Base-by-base conservation (phyloP, 768 basidiomycete species). In the Suillus decipiens region DNA sequence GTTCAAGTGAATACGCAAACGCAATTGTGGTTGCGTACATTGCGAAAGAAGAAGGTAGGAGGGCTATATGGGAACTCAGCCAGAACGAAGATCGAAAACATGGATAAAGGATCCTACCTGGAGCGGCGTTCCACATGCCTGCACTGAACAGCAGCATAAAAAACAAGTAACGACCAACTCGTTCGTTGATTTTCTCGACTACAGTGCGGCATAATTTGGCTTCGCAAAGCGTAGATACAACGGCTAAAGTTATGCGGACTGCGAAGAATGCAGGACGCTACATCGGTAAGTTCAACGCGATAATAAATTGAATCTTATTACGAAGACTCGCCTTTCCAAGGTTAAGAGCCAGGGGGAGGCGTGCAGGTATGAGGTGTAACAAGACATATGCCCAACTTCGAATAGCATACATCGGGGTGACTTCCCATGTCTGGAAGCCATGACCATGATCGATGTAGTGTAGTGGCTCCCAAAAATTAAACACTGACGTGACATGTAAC, bases 391-490 rank as follows among this genome's bases (percentile, higher is more conserved):
- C 86, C 94, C 95, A 99, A 67, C 94, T 96, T 67, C 97, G 83
- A 66, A 99, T 88, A n/a, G 95, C 88, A 72, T 89, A 97, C 59
- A 83, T 78, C 12, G 97, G 95, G 10, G 95, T 92, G 6, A 93
- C 86, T 73, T 99, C 97, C 97, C 97, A 99, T 0, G 97, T 99
- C 77, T 99, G 96, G 75, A 99, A 98, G 9, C 92, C 97, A 64
- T 88, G 82, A 31, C 93, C 94, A 62, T 87, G 79, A 63, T 89
- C 86, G 62, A 97, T 81, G 72, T 95, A 96, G 77, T 99, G 97
- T 17, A 99, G 79, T 22, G 97, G 97, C 72, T 99, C 97, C 94
- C 94, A 99, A 76, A 97, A 99, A 77, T 99, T 99, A 84, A 89
- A 99, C 14, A 97, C 97, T 99, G 57, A 61, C 14, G 10, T 36